These are phyloP conservation scores for Perilla frutescens DNA, from an alignment of 257 asterid genomes.

Conservation along the genomic window DNA sequence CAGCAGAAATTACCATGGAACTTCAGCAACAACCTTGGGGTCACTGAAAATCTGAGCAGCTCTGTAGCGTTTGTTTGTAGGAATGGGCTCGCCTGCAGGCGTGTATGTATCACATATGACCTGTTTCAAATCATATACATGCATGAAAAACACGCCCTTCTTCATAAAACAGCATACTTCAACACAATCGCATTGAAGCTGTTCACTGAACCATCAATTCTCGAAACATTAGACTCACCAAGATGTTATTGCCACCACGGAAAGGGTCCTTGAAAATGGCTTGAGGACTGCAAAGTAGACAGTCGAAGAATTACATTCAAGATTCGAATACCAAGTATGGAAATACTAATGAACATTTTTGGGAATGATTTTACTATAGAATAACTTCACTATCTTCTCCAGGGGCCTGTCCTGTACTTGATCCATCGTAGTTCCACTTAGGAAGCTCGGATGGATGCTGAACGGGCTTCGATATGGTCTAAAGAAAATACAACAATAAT, in stretches of 20 bases:
- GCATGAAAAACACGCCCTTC: neutral
- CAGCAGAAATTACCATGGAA: slow-evolving; percentile 74
- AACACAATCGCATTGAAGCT: neutral
- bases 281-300: slow-evolving; percentile 71
- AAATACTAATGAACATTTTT: neutral
- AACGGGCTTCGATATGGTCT: slow-evolving; percentile 88
- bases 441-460: slow-evolving; percentile 97
- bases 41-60: slow-evolving; percentile 93
- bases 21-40: slow-evolving; percentile 74
- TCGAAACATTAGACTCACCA: slow-evolving; percentile 58
- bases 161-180: neutral
- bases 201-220: slow-evolving; percentile 5
- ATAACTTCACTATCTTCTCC: slow-evolving; percentile 99
- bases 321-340: neutral
- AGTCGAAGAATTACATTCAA: slow-evolving; percentile 26
- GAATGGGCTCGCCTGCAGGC: slow-evolving; percentile 96
- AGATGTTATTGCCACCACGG: slow-evolving; percentile 96
- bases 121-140: slow-evolving; percentile 44
- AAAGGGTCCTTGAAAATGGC: slow-evolving; percentile 98
- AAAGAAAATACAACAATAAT: slow-evolving; percentile 27
- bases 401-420: slow-evolving; percentile 99
- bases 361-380: slow-evolving; percentile 71
- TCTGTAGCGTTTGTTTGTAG: slow-evolving; percentile 86
- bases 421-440: slow-evolving; percentile 98
- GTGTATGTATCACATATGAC: slow-evolving; percentile 94